Conservation (phyloP, 2,329 filamentous ascomycete genomes). For the Xylaria hypoxylon region DNA sequence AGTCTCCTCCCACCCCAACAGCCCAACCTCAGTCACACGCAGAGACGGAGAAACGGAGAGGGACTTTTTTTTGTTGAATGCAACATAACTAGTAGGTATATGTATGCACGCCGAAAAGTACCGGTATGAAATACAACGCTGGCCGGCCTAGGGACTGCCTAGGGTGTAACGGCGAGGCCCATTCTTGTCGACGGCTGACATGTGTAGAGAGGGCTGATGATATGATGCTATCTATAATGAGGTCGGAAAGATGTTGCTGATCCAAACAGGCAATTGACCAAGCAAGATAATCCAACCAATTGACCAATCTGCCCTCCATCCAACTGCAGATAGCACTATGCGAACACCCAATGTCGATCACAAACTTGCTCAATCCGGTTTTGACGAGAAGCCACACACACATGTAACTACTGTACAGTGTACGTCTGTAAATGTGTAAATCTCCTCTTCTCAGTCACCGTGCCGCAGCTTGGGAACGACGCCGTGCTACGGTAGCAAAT, state of each 20-base stretch:
- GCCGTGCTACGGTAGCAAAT: not conserved
- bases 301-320: not conserved
- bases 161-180: constrained; percentile 30
- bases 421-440: not conserved
- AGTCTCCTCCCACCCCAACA: constrained; percentile 13
- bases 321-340: constrained; percentile 7
- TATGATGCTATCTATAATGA: constrained; percentile 15
- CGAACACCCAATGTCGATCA: constrained; percentile 9
- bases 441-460: constrained; percentile 8
- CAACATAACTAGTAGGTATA: constrained; percentile 22
- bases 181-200: constrained; percentile 16
- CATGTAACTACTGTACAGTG: not conserved
- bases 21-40: constrained; percentile 20
- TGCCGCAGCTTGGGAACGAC: constrained; percentile 21
- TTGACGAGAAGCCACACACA: constrained; percentile 6
- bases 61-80: constrained; percentile 28
- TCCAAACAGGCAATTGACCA: constrained; percentile 13
- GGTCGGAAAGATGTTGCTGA: constrained; percentile 3
- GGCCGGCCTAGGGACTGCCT: constrained; percentile 27
- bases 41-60: constrained; percentile 1
- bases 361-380: constrained; percentile 6
- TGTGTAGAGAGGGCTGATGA: constrained; percentile 13
- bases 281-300: not conserved
- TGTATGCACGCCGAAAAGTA: constrained; percentile 30
- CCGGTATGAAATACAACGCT: constrained; percentile 34